Evolutionary conservation across 2,329 filamentous ascomycete genomes (phyloP).

Genomic region (Aschersonia sp.): DNA sequence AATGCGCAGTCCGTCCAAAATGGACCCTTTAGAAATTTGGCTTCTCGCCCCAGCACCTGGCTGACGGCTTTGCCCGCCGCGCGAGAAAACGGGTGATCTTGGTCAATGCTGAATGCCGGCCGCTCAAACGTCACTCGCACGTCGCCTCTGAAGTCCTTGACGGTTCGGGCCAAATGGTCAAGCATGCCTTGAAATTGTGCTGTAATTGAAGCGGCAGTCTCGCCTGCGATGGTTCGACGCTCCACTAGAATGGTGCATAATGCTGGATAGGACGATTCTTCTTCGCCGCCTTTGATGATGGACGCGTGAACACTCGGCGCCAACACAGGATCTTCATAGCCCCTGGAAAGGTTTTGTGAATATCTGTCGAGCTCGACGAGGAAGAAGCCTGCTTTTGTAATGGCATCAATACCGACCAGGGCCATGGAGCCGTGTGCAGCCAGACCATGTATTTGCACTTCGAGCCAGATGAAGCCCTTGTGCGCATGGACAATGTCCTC

Average conservation of each 20-base stretch:
- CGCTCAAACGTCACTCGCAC: conserved; percentile 25
- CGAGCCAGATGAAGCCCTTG: conserved; percentile 34
- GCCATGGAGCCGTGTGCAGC: conserved; percentile 28
- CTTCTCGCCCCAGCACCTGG: conserved; percentile 11
- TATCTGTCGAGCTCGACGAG: conserved; percentile 28
- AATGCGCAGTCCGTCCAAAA: conserved; percentile 39
- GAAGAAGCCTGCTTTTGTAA: conserved; percentile 30
- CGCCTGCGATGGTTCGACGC: conserved; percentile 29
- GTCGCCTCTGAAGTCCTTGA: conserved; percentile 24
- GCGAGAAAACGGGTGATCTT: conserved; percentile 24
- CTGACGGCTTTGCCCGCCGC: conserved; percentile 15
- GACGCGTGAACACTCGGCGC: conserved; percentile 31
- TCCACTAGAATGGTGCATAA: conserved; percentile 33
- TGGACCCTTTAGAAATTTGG: conserved; percentile 13
- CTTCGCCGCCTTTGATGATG: conserved; percentile 33
- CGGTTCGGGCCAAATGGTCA: conserved; percentile 13
- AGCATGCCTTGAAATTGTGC: conserved; percentile 23
- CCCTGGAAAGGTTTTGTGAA: conserved; percentile 14
- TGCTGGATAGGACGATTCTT: conserved; percentile 34
- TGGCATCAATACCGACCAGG: conserved; percentile 33
- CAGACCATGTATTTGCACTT: conserved; percentile 25
- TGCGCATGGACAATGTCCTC: conserved; percentile 28
- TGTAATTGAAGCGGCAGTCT: conserved; percentile 22
- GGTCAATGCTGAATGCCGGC: conserved; percentile 23
- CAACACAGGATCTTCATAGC: conserved; percentile 15